Evolutionary conservation across 495 filamentous ascomycete genomes (phyloP), one percentile per base, ranked within the genome.

Genomic region (Pyrenula aspistea): DNA sequence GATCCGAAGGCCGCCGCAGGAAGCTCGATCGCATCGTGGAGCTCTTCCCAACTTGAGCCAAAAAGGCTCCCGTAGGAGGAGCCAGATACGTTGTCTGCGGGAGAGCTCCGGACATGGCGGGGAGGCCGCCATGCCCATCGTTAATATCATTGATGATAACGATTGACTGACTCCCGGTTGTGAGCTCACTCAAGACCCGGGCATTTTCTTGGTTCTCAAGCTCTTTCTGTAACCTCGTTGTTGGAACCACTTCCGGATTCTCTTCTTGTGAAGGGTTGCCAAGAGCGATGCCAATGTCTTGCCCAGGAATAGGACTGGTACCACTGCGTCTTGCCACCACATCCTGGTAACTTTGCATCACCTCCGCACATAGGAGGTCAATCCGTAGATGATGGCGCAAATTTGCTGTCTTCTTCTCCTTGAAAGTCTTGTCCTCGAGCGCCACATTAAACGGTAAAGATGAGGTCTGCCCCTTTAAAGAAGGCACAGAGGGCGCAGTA

Each of bases 141-240:
- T 42, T 42, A 15, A 42, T 42, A 15, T 42, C 31, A 15, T 96
- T 87, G 15, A 95, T 82, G 61, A 96, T 93, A 24, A 94, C 81
- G 60, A 96, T 93, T 0, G 89, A 94, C 59, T 87, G 80, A 68
- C 88, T 94, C 4, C 88, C 88, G 42, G 74, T 77, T 0, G 89
- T 92, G 25, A 94, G 73, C 24, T 76, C 83, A 61, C 83, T 86
- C 49, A 73, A 67, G 1, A 70, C 61, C 53, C 78, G 73, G 15
- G 31, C 31, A 15, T 61, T 47, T 19, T 59, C 51, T 42, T 20
- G 25, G 19, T 58, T 15, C 51, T 60, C 61, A 2, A 59, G 25
- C 11, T 56, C 57, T 11, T 47, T 54, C 47, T 64, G 56, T 58
- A 58, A 56, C 2, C 22, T 56, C 59, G 57, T 56, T n/a, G 31